Evolutionary conservation across 2,329 filamentous ascomycete genomes (phyloP).

Genomic region (Plenodomus biglobosus): DNA sequence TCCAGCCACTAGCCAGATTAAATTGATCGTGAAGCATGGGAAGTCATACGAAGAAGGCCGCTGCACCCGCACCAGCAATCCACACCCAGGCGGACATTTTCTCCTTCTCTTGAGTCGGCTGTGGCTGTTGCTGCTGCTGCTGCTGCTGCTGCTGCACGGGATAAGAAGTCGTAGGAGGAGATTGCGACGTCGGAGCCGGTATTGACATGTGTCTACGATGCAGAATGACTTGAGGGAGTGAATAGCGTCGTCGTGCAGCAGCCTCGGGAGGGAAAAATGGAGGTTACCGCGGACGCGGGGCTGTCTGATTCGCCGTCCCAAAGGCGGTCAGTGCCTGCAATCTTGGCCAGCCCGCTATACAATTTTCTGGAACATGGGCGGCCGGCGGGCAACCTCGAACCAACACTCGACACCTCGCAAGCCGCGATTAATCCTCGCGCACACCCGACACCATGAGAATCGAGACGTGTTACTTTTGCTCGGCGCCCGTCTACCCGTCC

Average conservation of each 20-base stretch:
- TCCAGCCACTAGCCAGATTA: not conserved
- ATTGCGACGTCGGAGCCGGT: slow-evolving; percentile 3
- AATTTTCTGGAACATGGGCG: slow-evolving; percentile 19
- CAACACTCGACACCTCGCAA: slow-evolving; percentile 12
- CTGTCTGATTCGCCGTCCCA: slow-evolving; percentile 13
- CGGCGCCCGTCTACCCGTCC: slow-evolving; percentile 55
- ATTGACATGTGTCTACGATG: not conserved
- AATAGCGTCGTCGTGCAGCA: slow-evolving; percentile 4
- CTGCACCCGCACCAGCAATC: slow-evolving; percentile 63
- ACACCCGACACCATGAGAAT: slow-evolving; percentile 38
- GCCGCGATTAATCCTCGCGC: slow-evolving; percentile 6
- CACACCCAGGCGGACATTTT: slow-evolving; percentile 63
- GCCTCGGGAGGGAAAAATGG: slow-evolving; percentile 15
- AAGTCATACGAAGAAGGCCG: slow-evolving; percentile 63
- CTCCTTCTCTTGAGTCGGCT: slow-evolving; percentile 12
- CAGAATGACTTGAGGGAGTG: not conserved
- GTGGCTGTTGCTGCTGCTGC: slow-evolving; percentile 4
- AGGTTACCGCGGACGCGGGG: slow-evolving; percentile 25
- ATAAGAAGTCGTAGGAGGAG: slow-evolving; percentile 1
- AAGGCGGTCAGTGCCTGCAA: slow-evolving; percentile 12
- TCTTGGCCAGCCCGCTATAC: slow-evolving; percentile 23
- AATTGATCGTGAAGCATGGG: not conserved
- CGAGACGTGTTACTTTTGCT: slow-evolving; percentile 67
- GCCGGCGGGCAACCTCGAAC: slow-evolving; percentile 4
- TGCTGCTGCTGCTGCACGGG: slow-evolving; percentile 1